phyloP scores from a whole-genome alignment of 345 rosid species.

The Populus simonii region DNA sequence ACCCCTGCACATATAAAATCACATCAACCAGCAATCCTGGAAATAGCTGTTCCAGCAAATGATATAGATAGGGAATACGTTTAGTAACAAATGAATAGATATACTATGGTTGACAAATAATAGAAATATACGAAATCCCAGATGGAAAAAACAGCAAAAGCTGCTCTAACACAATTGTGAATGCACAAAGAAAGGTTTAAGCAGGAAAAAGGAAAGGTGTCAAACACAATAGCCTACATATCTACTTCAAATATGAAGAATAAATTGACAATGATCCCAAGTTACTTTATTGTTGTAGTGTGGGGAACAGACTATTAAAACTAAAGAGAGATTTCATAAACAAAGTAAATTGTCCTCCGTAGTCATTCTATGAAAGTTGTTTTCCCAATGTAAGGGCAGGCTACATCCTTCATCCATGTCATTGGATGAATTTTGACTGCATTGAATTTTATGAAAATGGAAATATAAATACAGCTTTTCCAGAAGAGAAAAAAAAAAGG shows the following conservation, averaged over 20 bases:
- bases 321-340: neutral
- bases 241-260: too few relatives aligned
- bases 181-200: neutral
- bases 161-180: neutral
- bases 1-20: slow-evolving; percentile 47
- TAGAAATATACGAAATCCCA: neutral
- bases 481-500: neutral
- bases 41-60: slow-evolving; percentile 11
- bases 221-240: neutral
- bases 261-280: neutral
- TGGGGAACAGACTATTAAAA: neutral
- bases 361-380: neutral
- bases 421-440: neutral
- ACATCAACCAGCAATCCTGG: slow-evolving; percentile 13
- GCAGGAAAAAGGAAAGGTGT: neutral
- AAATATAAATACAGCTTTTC: slow-evolving; percentile 4
- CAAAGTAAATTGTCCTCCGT: neutral
- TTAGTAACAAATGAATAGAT: neutral
- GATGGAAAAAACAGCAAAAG: neutral
- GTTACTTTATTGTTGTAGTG: too few relatives aligned
- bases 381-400: neutral
- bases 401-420: neutral
- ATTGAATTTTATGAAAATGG: neutral
- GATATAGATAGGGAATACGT: neutral
- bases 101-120: neutral